Conservation (phyloP, 2,329 filamentous ascomycete genomes). For the Xylariaceae sp. region DNA sequence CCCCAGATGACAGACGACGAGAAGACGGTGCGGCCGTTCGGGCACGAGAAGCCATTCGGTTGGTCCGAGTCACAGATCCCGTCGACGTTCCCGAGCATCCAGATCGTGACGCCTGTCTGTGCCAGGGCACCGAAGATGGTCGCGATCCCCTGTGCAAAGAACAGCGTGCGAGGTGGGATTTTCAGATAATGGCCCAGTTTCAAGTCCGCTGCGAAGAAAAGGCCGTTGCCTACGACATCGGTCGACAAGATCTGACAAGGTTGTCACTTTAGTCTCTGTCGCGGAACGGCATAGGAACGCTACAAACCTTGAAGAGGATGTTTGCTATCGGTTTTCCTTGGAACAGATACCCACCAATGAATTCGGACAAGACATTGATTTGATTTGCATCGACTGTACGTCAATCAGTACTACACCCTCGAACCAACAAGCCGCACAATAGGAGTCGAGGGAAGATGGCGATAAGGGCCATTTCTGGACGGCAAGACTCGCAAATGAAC, state of each 20-base stretch:
- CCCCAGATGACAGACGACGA: constrained; percentile 47
- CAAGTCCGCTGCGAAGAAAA: constrained; percentile 45
- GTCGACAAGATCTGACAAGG: constrained; percentile 35
- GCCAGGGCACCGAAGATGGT: constrained; percentile 42
- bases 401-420: no score
- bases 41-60: constrained; percentile 43
- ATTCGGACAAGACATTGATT: constrained; percentile 42
- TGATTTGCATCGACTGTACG: constrained; percentile 46
- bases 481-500: no score
- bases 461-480: no score
- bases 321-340: constrained; percentile 39
- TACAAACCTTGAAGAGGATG: constrained; percentile 42
- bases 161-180: constrained; percentile 42
- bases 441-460: no score
- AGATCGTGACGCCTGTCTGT: constrained; percentile 33
- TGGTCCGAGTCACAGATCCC: constrained; percentile 37
- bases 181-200: constrained; percentile 50
- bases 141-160: constrained; percentile 43
- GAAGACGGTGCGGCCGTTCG: constrained; percentile 43
- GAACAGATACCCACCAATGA: constrained; percentile 44
- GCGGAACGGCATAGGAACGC: no score
- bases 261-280: no score
- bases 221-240: constrained; percentile 37
- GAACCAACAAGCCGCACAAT: no score
- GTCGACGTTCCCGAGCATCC: constrained; percentile 33